Evolutionary conservation across 768 basidiomycete genomes (phyloP), one percentile per base, ranked within the genome.

Genomic region (Lentinula lateritia): DNA sequence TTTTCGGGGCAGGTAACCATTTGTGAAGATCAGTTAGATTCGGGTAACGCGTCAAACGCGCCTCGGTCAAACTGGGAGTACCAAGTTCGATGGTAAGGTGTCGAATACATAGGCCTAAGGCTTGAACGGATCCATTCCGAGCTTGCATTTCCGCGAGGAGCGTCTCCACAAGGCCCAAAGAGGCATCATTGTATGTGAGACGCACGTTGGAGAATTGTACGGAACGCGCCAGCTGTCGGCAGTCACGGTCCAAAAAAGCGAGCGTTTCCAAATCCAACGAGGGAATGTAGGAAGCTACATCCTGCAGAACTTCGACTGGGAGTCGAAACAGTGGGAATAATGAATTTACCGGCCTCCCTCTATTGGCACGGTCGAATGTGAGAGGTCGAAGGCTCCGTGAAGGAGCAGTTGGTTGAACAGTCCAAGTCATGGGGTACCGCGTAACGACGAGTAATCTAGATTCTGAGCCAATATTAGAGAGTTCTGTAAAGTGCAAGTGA

Each of bases 241-340:
- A 68, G 48, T 72, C 72, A 1, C 64, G 61, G 52, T 73, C 72
- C 5, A 74, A 70, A 23, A 70, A 53, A 15, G 70, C 63, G 16
- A 74, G 65, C 13, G 65, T 58, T 10, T 56, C 58, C 41, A 74
- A 61, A 58, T 73, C 73, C 7, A 52, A 32, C 8, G 58, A 58
- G 5, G 68, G 65, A 6, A 74, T 65, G 55, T 71, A 68, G 6
- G 66, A 65, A 5, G 66, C 64, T 35, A 73, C 53, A 18, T 69
- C 67, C 18, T 58, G 45, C 20, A 72, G 65, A 13, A 74, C 59
- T 50, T 74, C 73, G 23, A 71, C 54, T 4, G 73, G 73, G 12
- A 74, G 64, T 32, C 52, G 65, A 58, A 72, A 70, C 10, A 72
- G 41, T 0, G 70, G 70, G 20, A 71, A 66, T 3, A 60, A 20